These are phyloP conservation scores for Porpolomopsis calyptriformis DNA, from an alignment of 768 basidiomycete species.

Conservation along the genomic window DNA sequence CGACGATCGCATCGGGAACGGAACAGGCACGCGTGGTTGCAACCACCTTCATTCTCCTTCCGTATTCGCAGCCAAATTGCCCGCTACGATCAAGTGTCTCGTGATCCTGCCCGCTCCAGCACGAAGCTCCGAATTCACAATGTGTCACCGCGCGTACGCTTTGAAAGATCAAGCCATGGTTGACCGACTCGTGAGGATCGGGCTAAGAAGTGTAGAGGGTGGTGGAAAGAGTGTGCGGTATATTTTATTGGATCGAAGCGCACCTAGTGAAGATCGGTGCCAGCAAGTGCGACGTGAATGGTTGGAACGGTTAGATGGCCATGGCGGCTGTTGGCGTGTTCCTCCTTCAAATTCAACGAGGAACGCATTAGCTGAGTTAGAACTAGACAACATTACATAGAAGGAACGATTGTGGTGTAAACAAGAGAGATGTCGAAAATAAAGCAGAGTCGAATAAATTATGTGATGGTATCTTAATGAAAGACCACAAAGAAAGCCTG, in stretches of 20 bases:
- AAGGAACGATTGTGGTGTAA: no score
- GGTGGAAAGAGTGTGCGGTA: background rate
- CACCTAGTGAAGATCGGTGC: background rate
- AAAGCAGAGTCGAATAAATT: no score
- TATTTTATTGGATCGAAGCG: background rate
- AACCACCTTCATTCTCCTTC: background rate
- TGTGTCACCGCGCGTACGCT: conserved; percentile 9
- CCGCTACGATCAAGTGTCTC: conserved; percentile 15
- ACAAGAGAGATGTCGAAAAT: no score
- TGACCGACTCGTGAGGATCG: conserved; percentile 14
- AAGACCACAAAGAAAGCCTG: no score
- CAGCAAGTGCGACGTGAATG: conserved; percentile 14
- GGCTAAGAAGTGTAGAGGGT: background rate
- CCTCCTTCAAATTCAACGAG: background rate
- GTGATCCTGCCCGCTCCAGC: conserved; percentile 21
- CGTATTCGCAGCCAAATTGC: conserved; percentile 18
- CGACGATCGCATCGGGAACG: no score
- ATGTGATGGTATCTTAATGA: no score
- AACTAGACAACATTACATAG: background rate
- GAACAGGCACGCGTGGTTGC: background rate
- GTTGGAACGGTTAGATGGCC: conserved; percentile 12
- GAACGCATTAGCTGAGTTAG: no score
- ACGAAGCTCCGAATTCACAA: conserved; percentile 1
- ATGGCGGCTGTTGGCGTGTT: conserved; percentile 9
- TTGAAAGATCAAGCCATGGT: conserved; percentile 23